phyloP scores from a whole-genome alignment of 164 flowering plant genomes.

The Vitis rotundifolia region DNA sequence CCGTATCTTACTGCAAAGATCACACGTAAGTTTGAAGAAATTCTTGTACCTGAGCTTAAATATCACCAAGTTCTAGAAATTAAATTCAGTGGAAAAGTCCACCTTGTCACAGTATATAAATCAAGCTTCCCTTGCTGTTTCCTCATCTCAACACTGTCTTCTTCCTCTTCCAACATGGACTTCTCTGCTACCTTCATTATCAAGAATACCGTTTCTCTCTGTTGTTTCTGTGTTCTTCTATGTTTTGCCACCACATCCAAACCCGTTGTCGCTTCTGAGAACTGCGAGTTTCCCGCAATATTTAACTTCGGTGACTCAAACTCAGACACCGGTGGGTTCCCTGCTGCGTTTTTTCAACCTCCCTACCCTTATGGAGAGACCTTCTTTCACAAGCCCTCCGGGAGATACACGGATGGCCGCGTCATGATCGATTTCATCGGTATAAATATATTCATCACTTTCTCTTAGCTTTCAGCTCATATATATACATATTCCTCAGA shows the following conservation, averaged over 20 bases:
- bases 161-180: neutral
- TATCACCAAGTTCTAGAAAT: too few relatives aligned
- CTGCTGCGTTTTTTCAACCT: neutral
- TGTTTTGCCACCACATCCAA: neutral
- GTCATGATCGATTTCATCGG: constrained; percentile 29
- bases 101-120: too few relatives aligned
- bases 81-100: too few relatives aligned
- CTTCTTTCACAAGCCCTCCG: constrained; percentile 15
- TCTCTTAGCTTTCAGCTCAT: neutral
- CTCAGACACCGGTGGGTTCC: constrained; percentile 32
- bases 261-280: neutral
- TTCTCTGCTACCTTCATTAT: neutral
- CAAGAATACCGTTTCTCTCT: neutral
- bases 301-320: constrained; percentile 36
- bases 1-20: too few relatives aligned
- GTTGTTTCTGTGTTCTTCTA: neutral
- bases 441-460: constrained; percentile 1
- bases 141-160: neutral
- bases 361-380: constrained; percentile 21
- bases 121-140: too few relatives aligned
- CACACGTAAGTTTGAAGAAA: too few relatives aligned
- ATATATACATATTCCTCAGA: too few relatives aligned
- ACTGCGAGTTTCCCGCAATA: constrained; percentile 29
- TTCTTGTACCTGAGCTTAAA: too few relatives aligned
- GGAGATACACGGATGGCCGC: constrained; percentile 24